A percentile compares a stretch with the other conserved stretches of the same genome.
phyloP scores from a whole-genome alignment of 1,284 basidiomycete genomes.

The Malassezia psittaci region DNA sequence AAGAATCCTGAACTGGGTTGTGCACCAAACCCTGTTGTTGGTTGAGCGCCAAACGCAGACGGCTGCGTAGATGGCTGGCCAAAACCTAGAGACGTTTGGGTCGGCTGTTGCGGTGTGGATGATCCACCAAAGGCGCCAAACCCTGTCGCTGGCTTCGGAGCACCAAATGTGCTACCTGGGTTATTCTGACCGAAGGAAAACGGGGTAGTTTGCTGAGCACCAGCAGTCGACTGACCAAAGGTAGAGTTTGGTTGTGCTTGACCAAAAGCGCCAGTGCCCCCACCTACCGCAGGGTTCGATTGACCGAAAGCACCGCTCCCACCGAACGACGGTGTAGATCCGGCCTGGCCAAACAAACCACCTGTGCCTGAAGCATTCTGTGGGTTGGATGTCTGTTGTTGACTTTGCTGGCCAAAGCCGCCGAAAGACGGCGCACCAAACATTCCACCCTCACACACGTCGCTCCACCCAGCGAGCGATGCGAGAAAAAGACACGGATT shows the following conservation, averaged over 20 bases:
- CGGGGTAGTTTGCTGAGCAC: slow-evolving; percentile 23
- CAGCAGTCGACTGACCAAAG: slow-evolving; percentile 15
- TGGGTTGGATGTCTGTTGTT: slow-evolving; percentile 28
- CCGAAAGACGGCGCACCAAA: slow-evolving; percentile 33
- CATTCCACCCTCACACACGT: slow-evolving; percentile 15
- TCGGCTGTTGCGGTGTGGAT: slow-evolving; percentile 1
- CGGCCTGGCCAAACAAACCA: slow-evolving; percentile 12
- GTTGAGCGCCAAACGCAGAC: slow-evolving; percentile 8
- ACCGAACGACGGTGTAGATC: slow-evolving; percentile 21
- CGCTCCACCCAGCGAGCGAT: background rate
- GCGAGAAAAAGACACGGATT: too few relatives aligned
- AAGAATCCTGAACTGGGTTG: slow-evolving; percentile 17
- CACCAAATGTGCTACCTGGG: slow-evolving; percentile 25
- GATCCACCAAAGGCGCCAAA: slow-evolving; percentile 33
- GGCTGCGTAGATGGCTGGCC: slow-evolving; percentile 14
- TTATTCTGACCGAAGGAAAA: slow-evolving; percentile 31
- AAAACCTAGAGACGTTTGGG: slow-evolving; percentile 23
- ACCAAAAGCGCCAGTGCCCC: slow-evolving; percentile 3
- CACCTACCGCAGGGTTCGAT: background rate
- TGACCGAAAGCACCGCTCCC: slow-evolving; percentile 22
- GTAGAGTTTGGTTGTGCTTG: slow-evolving; percentile 24
- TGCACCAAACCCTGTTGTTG: slow-evolving; percentile 19
- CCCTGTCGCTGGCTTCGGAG: slow-evolving; percentile 27
- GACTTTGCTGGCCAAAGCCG: slow-evolving; percentile 39
- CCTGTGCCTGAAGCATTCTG: background rate